phyloP scores from a whole-genome alignment of 2,329 filamentous ascomycete species.

The Fusarium sacchari region DNA sequence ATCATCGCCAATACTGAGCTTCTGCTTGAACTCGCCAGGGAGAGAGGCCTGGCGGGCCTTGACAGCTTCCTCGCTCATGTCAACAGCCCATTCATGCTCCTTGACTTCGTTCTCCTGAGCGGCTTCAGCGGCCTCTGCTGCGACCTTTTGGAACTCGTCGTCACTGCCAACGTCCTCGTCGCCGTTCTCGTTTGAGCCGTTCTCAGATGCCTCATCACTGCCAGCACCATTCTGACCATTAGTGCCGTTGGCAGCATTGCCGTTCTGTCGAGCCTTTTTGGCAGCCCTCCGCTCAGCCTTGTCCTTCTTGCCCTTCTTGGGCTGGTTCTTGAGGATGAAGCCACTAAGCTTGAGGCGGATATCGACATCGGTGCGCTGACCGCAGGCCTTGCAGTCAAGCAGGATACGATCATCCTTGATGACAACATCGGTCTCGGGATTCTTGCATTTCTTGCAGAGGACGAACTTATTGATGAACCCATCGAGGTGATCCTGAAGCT shows the following conservation, averaged over 20 bases:
- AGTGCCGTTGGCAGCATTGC: conserved; percentile 58
- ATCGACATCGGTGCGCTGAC: conserved; percentile 91
- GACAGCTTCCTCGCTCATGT: conserved; percentile 95
- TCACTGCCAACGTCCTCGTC: conserved; percentile 81
- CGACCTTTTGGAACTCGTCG: conserved; percentile 90
- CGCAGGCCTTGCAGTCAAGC: conserved; percentile 98
- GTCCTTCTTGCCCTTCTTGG: conserved; percentile 96
- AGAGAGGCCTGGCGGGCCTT: conserved; percentile 93
- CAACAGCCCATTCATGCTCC: conserved; percentile 94
- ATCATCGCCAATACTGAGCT: conserved; percentile 83
- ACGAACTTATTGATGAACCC: conserved; percentile 99
- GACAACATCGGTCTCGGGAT: conserved; percentile 95
- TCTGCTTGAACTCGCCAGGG: conserved; percentile 93
- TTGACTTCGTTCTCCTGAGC: conserved; percentile 70
- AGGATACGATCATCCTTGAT: conserved; percentile 94
- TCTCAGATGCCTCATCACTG: conserved; percentile 65
- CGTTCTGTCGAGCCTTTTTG: conserved; percentile 82
- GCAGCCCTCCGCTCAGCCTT: conserved; percentile 92
- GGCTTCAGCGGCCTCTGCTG: conserved; percentile 63
- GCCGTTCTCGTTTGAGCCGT: conserved; percentile 61
- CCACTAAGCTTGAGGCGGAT: conserved; percentile 94
- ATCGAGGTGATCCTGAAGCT: conserved; percentile 98
- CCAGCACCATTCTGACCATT: conserved; percentile 64
- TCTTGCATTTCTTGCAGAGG: conserved; percentile 99
- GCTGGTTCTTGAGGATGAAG: conserved; percentile 96